Evolutionary conservation across 1,284 basidiomycete species (phyloP).

Genomic region (Takashimella tepidaria): DNA sequence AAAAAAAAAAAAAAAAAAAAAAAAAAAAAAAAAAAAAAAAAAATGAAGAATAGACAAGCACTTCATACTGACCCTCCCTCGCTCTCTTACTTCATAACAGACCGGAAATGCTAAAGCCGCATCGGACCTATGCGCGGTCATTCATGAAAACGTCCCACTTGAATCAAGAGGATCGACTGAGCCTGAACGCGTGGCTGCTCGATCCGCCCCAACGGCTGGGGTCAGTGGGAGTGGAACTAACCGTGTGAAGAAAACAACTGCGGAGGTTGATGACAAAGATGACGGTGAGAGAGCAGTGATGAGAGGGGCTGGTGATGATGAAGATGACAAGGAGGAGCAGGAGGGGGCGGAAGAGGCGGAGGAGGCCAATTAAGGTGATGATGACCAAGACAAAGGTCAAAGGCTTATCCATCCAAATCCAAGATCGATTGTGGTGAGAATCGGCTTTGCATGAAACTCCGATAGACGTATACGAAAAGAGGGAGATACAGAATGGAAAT

Average conservation of each 20-base stretch:
- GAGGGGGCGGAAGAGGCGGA: neutral
- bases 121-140: slow-evolving; percentile 31
- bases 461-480: too few species aligned
- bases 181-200: neutral
- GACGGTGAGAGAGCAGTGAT: slow-evolving; percentile 3
- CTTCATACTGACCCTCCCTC: too few species aligned
- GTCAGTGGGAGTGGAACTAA: too few species aligned
- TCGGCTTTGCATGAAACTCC: too few species aligned
- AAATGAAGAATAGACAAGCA: too few species aligned
- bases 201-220: neutral
- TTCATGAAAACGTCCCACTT: slow-evolving; percentile 38
- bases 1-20: too few species aligned
- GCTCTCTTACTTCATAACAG: slow-evolving; percentile 41
- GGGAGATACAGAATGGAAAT: too few species aligned
- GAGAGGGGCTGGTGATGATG: neutral
- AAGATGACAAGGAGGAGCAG: neutral
- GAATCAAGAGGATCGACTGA: slow-evolving; percentile 14
- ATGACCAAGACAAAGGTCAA: neutral
- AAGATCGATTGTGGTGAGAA: too few species aligned
- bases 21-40: too few species aligned
- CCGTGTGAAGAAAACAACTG: too few species aligned
- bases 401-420: too few species aligned
- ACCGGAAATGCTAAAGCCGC: slow-evolving; percentile 60
- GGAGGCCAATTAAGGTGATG: neutral
- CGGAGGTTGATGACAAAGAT: neutral